These are phyloP conservation scores for Fusarium denticulatum DNA, from an alignment of 2,329 filamentous ascomycete genomes.

Conservation along the genomic window DNA sequence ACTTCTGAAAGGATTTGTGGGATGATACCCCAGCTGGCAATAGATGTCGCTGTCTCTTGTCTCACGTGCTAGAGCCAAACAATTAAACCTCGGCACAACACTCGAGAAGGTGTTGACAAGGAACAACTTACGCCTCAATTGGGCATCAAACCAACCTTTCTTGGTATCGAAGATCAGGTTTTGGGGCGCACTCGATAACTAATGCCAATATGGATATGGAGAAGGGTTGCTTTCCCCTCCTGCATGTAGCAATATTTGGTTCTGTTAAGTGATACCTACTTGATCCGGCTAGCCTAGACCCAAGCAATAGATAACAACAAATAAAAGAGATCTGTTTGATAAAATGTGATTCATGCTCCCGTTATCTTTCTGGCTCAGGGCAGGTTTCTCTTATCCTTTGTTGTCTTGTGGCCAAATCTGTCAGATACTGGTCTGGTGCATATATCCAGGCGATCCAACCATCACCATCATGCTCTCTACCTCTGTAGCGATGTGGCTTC, in stretches of 20 bases:
- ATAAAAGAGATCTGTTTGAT: fast-evolving
- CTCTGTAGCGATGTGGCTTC: neutral
- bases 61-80: neutral
- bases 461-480: fast-evolving
- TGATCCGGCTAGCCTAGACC: neutral
- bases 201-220: neutral
- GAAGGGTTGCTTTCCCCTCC: neutral
- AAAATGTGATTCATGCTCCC: fast-evolving
- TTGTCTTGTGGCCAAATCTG: neutral
- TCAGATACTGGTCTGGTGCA: fast-evolving
- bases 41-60: fast-evolving
- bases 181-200: fast-evolving
- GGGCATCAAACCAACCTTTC: fast-evolving
- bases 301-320: no score
- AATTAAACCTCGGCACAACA: neutral
- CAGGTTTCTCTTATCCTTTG: no score
- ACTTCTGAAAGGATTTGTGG: no score
- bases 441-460: fast-evolving
- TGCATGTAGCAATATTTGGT: neutral
- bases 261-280: neutral
- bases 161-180: neutral
- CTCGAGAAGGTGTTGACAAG: neutral
- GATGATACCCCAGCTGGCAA: no score
- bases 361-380: fast-evolving
- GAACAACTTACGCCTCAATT: neutral